Conservation (phyloP, 2,329 filamentous ascomycete genomes). For the Neurospora sp. region DNA sequence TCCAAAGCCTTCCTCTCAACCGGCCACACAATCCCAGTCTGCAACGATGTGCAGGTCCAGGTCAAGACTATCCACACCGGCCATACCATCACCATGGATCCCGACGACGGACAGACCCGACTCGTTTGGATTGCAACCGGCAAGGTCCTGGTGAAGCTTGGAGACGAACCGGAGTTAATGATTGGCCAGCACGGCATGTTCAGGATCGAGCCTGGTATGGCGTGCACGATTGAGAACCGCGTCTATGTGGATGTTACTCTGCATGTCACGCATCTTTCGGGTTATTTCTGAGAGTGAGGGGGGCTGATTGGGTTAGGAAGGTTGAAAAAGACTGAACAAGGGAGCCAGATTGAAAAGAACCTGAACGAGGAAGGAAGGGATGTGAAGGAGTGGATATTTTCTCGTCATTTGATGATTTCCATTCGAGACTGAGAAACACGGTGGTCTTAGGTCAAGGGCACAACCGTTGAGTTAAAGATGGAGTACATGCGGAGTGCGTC, state of each 20-base stretch:
- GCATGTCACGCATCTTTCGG: conserved; percentile 14
- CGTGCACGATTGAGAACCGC: conserved; percentile 16
- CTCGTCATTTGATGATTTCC: neutral
- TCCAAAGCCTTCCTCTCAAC: conserved; percentile 25
- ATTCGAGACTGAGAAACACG: neutral
- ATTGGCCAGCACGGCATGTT: conserved; percentile 22
- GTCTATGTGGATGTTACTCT: conserved; percentile 20
- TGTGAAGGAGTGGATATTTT: neutral
- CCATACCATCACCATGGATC: conserved; percentile 11
- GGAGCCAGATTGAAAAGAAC: too few relatives aligned
- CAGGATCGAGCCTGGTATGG: conserved; percentile 14
- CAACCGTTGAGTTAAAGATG: neutral
- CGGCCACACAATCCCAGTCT: conserved; percentile 15
- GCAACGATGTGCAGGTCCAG: conserved; percentile 20
- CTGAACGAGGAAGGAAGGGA: too few relatives aligned
- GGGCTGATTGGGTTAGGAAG: too few relatives aligned
- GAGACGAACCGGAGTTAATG: conserved; percentile 16
- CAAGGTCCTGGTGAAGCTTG: conserved; percentile 21
- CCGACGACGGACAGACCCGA: conserved; percentile 12
- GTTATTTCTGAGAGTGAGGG: neutral
- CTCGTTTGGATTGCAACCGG: conserved; percentile 22
- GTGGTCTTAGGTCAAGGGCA: neutral
- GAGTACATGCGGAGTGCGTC: too few relatives aligned
- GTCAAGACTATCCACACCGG: conserved; percentile 21
- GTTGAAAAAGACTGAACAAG: neutral